Evolutionary conservation across 2,329 filamentous ascomycete species (phyloP).

Genomic region (Monilinia aucupariae): DNA sequence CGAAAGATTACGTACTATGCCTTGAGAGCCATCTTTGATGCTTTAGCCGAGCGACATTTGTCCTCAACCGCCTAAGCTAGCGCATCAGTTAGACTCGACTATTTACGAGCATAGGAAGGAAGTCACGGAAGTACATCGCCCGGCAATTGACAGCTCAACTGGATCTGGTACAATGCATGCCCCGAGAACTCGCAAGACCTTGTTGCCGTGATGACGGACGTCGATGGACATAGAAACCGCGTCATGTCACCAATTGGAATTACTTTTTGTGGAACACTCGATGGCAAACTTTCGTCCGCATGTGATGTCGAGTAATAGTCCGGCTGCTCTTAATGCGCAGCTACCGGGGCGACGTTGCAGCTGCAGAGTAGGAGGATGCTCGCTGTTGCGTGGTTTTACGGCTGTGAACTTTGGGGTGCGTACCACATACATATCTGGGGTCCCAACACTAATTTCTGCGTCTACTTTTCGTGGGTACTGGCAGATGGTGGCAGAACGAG

Average conservation of each 20-base stretch:
- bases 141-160: neutral
- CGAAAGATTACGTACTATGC: conserved; percentile 24
- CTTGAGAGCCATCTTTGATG: conserved; percentile 26
- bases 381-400: neutral
- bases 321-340: conserved; percentile 14
- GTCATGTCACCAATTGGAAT: conserved; percentile 9
- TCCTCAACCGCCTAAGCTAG: neutral
- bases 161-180: neutral
- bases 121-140: neutral
- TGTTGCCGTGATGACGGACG: neutral
- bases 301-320: conserved; percentile 15
- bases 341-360: neutral
- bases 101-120: neutral
- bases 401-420: conserved; percentile 3
- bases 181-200: neutral
- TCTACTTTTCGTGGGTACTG: neutral
- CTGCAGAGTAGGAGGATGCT: neutral
- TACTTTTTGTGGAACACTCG: conserved; percentile 20
- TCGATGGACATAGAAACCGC: neutral
- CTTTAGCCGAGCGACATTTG: conserved; percentile 15
- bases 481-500: neutral
- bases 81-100: neutral
- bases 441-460: neutral
- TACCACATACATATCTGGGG: conserved; percentile 10
- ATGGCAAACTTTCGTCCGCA: conserved; percentile 14